A percentile compares a stretch with the other conserved stretches of the same genome.
phyloP scores from a whole-genome alignment of 306 rosid species.

The Geum urbanum region DNA sequence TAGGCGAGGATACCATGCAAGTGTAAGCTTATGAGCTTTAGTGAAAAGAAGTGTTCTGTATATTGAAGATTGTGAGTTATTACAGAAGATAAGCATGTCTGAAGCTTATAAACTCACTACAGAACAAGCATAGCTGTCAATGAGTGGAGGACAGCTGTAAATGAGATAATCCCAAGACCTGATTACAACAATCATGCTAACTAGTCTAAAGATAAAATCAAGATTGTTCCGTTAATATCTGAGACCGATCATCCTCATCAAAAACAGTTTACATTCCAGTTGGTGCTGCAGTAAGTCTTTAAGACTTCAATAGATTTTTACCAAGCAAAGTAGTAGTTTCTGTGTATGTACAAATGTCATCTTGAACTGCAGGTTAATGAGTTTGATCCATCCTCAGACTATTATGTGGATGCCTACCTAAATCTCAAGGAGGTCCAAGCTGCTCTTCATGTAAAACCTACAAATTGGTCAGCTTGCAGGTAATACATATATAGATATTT shows the following conservation, averaged over 20 bases:
- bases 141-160: too few relatives aligned
- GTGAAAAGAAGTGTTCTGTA: too few relatives aligned
- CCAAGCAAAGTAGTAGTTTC: neutral
- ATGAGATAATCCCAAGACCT: too few relatives aligned
- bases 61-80: too few relatives aligned
- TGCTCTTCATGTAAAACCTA: conserved; percentile 46
- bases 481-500: conserved; percentile 17
- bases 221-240: too few relatives aligned
- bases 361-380: neutral
- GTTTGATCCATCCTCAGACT: neutral
- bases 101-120: too few relatives aligned
- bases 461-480: conserved; percentile 10
- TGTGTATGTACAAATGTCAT: neutral
- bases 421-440: conserved; percentile 38
- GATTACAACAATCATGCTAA: too few relatives aligned
- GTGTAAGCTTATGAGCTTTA: too few relatives aligned
- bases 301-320: neutral
- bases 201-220: too few relatives aligned
- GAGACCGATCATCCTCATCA: conserved; percentile 6
- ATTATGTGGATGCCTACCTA: conserved; percentile 2
- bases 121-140: too few relatives aligned
- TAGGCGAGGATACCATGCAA: too few relatives aligned
- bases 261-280: neutral
- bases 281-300: conserved; percentile 35
- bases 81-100: too few relatives aligned